Base-by-base conservation (phyloP, 2,329 filamentous ascomycete species). In the Colletotrichum sp. region DNA sequence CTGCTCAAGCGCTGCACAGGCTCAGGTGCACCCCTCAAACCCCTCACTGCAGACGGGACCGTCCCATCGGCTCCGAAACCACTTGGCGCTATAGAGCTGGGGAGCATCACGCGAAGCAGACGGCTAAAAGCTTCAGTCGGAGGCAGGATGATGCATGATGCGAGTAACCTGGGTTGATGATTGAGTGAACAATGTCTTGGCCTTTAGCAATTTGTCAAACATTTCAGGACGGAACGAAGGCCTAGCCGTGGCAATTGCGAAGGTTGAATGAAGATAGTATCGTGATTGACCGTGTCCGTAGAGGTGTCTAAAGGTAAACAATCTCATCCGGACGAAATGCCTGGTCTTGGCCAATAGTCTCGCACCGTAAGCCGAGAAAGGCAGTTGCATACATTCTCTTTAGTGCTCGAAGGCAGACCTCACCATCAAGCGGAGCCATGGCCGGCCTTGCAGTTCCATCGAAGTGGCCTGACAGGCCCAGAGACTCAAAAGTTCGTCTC, bases 11-110 rank as follows among this genome's bases (percentile, higher is more conserved):
- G 72, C 52, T 68, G 26, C 39, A 55, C 48, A 63, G 55, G 70
- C 61, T 72, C 32, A 63, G 63, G 32, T 32, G 55, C 52, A 43
- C 69, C 67, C 66, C 67, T 69, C 18, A 55, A 61, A 55, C 39
- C 71, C 72, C 68, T 74, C 72, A 39, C 26, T 71, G n/a, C 16
- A 66, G 52, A n/a, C n/a, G n/a, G n/a, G n/a, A 24, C 43, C 60
- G 21, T 66, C 68, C 72, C 60, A 30, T 61, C 39, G 55, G 39
- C 69, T 59, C 69, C 70, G 70, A 73, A 52, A 68, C 57, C 55
- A 32, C 30, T 64, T 57, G 43, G 32, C 24, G 24, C 52, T 65
- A 3, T 1, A 18, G 60, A 30, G 39, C 18, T 30, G 63, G 60
- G 32, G 28, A 64, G 32, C 43, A 21, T 24, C n/a, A 21, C 43